phyloP scores from a whole-genome alignment of 768 basidiomycete species.

The Tylopilus subfusipes region DNA sequence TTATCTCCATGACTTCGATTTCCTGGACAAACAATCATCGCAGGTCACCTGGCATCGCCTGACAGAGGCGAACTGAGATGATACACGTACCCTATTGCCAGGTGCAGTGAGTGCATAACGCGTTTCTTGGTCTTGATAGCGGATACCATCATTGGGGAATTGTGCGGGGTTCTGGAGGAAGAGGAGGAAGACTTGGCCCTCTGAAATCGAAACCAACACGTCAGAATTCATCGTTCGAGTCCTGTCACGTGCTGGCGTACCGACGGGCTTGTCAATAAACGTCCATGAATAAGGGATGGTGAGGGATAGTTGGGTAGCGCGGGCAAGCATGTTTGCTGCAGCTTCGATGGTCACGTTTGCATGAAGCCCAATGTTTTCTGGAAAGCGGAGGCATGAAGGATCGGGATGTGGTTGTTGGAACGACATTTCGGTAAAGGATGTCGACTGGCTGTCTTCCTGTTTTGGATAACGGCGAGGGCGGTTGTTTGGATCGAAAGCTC shows the following conservation, averaged over 20 bases:
- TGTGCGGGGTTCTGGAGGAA: conserved; percentile 56
- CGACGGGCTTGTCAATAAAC: conserved; percentile 74
- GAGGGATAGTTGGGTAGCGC: conserved; percentile 54
- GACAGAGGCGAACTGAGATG: neutral
- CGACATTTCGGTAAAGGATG: conserved; percentile 18
- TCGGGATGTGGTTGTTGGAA: conserved; percentile 52
- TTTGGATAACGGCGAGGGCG: conserved; percentile 8
- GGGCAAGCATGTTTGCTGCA: conserved; percentile 58
- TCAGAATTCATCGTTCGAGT: neutral
- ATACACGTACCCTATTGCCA: conserved; percentile 50
- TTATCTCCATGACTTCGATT: conserved; percentile 71
- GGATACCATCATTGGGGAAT: conserved; percentile 74
- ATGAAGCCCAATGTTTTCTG: conserved; percentile 60
- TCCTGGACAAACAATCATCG: conserved; percentile 43
- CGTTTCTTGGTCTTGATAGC: conserved; percentile 71
- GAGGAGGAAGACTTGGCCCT: conserved; percentile 64
- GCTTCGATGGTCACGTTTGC: conserved; percentile 51
- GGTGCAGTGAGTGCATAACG: conserved; percentile 48
- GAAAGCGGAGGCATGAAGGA: conserved; percentile 65
- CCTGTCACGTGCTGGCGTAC: conserved; percentile 36
- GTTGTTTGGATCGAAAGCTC: conserved; percentile 31
- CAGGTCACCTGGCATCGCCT: neutral
- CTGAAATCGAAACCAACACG: conserved; percentile 31
- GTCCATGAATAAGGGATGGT: conserved; percentile 66
- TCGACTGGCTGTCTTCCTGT: conserved; percentile 8